Base-by-base conservation (phyloP, 768 basidiomycete species). In the Trametes villosa region DNA sequence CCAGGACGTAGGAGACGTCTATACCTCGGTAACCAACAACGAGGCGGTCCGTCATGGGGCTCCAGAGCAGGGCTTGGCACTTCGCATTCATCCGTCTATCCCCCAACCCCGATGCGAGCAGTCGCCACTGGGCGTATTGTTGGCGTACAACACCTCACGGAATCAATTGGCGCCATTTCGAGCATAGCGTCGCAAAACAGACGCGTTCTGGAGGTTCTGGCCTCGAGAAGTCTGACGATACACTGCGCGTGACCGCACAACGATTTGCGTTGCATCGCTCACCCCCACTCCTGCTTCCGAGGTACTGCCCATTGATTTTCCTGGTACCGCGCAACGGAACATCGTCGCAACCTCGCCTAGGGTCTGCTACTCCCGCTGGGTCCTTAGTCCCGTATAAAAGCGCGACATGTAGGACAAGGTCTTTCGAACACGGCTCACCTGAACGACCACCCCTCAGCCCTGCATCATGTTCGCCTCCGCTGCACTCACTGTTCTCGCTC, bases 401-500 rank as follows among this genome's bases (percentile, higher is more conserved):
- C 8, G 6, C 22, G 20, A 15, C 6, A 15, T 24, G 13, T 3
- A 11, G 33, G 13, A 2, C 33, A 11, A 26, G 20, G 29, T 31
- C 42, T 46, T 7, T 46, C 31, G 3, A 13, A 12, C 36, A 12
- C 24, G 34, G 17, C 31, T 27, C 33, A 33, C 47, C 31, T 44
- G 17, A 12, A 4, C n/a, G 30, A 7, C 11, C 24, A 15, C n/a
- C 15, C 27, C 41, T 50, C 29, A 24, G 20, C 2, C 11, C 17
- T 12, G 6, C 29, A 20, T 5, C 33, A 69, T 70, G 65, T 63
- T 64, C 60, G 42, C 55, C 31, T 27, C 58, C 24, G 56, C 59
- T 38, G 62, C 67, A 11, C 59, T 70, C 33, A 57, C 60, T 30
- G 48, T 67, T 41, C 59, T 67, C 30, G 67, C 62, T 27, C 57